phyloP scores from a whole-genome alignment of 2,329 filamentous ascomycete genomes.

The Colletotrichum neosansevieriae region DNA sequence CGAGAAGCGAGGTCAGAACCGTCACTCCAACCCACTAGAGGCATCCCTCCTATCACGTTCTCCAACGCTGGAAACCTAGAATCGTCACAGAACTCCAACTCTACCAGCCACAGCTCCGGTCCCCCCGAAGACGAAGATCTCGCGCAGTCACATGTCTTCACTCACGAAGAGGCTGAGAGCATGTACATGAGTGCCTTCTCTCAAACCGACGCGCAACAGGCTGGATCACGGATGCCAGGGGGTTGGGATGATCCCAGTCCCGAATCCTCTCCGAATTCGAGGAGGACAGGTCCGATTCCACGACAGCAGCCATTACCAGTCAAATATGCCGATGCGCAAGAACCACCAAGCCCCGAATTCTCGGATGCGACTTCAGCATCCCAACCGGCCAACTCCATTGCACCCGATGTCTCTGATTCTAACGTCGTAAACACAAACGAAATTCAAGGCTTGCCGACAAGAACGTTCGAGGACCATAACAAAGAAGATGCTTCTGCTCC shows the following conservation, averaged over 20 bases:
- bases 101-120: conserved; percentile 45
- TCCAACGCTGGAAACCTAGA: conserved; percentile 11
- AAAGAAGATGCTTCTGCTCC: conserved; percentile 34
- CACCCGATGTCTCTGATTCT: conserved; percentile 36
- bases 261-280: conserved; percentile 9
- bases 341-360: background rate
- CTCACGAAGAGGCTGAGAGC: conserved; percentile 84
- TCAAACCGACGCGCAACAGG: conserved; percentile 51
- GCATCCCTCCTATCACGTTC: background rate
- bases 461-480: background rate
- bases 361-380: background rate
- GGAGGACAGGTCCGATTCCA: background rate
- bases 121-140: conserved; percentile 61
- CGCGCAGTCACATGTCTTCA: conserved; percentile 76
- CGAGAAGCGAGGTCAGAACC: conserved; percentile 54
- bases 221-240: conserved; percentile 60
- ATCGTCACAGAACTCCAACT: conserved; percentile 43
- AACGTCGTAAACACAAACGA: background rate
- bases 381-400: conserved; percentile 27
- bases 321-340: background rate
- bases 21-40: conserved; percentile 45
- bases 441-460: background rate
- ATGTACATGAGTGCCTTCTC: conserved; percentile 87
- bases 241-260: conserved; percentile 58
- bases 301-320: conserved; percentile 14